A percentile compares a stretch with the other conserved stretches of the same genome.
Conservation (phyloP, 2,329 filamentous ascomycete genomes). For the Dryadomyces sulphureus region DNA sequence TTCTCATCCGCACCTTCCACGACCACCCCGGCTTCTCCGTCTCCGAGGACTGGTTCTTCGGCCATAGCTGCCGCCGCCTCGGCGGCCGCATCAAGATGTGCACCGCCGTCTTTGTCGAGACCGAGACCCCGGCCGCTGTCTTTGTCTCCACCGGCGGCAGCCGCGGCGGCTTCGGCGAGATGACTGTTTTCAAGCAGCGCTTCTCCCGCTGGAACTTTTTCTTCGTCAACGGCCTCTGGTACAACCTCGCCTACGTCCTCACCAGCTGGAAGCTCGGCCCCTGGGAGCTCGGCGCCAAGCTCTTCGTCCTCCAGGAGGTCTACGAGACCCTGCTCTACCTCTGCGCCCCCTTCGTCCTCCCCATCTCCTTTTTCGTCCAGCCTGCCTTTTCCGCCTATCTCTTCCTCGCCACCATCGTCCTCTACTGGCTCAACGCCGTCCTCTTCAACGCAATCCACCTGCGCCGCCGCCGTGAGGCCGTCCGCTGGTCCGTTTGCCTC, state of each 20-base stretch:
- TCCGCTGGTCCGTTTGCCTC: conserved; percentile 1
- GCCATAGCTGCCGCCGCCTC: conserved; percentile 5
- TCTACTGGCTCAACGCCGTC: conserved; percentile 2
- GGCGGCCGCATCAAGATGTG: conserved; percentile 6
- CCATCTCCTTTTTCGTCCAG: conserved; percentile 4
- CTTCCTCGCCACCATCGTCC: conserved; percentile 1
- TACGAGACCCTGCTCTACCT: conserved; percentile 5
- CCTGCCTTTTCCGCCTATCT: conserved; percentile 1
- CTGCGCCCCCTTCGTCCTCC: conserved; percentile 4
- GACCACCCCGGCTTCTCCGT: conserved; percentile 6
- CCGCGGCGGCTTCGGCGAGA: conserved; percentile 5
- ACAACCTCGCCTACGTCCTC: conserved; percentile 5
- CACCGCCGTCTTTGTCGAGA: conserved; percentile 6
- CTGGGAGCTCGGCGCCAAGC: conserved; percentile 5
- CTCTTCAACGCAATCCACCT: conserved; percentile 4
- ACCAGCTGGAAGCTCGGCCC: conserved; percentile 4
- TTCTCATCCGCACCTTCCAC: conserved; percentile 1
- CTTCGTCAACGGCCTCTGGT: conserved; percentile 6
- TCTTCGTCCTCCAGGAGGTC: conserved; percentile 5
- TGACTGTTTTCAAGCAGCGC: conserved; percentile 6
- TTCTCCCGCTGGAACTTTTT: conserved; percentile 6
- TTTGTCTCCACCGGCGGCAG: not conserved
- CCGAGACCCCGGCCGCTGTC: conserved; percentile 3
- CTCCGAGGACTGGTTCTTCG: conserved; percentile 7
- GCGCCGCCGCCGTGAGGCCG: not conserved